phyloP scores from a whole-genome alignment of 352 stramenopile species.

The Globisporangium camurandrum region DNA sequence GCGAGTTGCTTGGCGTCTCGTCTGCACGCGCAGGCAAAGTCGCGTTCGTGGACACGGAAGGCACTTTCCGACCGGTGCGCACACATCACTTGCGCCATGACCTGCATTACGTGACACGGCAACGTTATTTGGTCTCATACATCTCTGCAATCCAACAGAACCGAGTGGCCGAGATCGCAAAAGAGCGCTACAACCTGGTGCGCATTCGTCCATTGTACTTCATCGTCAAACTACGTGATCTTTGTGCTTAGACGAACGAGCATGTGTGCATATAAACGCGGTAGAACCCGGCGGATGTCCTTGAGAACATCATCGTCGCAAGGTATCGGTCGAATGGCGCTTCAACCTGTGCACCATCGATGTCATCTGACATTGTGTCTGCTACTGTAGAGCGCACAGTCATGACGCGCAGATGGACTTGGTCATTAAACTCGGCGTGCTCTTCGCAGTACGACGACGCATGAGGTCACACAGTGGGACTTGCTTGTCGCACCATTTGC shows the following conservation, averaged over 20 bases:
- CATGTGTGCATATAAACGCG: no score
- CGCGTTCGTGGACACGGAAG: constrained; percentile 88
- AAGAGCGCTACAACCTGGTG: constrained; percentile 72
- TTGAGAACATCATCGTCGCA: constrained; percentile 93
- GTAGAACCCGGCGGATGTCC: constrained; percentile 82
- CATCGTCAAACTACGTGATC: no score
- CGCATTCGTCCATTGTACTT: not conserved
- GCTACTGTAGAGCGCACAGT: constrained; percentile 61
- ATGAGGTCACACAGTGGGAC: not conserved
- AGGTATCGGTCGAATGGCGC: no score
- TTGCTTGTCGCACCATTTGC: not conserved
- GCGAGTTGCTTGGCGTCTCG: not conserved
- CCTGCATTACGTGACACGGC: no score
- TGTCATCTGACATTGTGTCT: no score
- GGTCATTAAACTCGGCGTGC: constrained; percentile 59
- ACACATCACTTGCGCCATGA: no score
- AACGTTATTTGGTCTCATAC: no score
- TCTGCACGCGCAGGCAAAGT: constrained; percentile 57
- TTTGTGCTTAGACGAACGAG: no score
- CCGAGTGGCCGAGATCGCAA: constrained; percentile 78
- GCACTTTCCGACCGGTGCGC: constrained; percentile 85
- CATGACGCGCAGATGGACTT: constrained; percentile 87
- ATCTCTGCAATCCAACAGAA: constrained; percentile 21
- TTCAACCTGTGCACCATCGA: no score
- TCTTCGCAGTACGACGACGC: constrained; percentile 55